These are phyloP conservation scores for Aspergillus panamensis DNA, from an alignment of 495 filamentous ascomycete genomes.

Conservation along the genomic window DNA sequence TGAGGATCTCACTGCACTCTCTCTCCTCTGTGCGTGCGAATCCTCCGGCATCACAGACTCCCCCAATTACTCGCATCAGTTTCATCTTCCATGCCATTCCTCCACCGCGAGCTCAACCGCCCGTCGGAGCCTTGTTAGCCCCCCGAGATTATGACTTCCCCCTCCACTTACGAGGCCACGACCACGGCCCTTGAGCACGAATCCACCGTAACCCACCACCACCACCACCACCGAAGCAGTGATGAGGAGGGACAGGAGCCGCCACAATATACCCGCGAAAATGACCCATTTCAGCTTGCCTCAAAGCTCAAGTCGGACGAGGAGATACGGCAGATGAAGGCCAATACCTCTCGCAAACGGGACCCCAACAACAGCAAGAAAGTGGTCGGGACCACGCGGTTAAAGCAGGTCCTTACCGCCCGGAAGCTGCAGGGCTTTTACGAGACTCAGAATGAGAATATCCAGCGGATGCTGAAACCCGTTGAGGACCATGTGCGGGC, in stretches of 20 bases:
- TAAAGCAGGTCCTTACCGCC: slow-evolving; percentile 30
- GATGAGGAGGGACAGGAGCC: slow-evolving; percentile 66
- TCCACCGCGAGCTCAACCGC: too few relatives aligned
- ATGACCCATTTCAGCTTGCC: slow-evolving; percentile 81
- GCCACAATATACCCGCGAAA: slow-evolving; percentile 54
- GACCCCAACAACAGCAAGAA: slow-evolving; percentile 30
- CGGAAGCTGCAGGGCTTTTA: slow-evolving; percentile 81
- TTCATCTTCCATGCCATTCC: too few relatives aligned
- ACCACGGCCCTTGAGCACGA: slow-evolving; percentile 36
- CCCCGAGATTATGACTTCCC: too few relatives aligned
- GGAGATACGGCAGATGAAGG: slow-evolving; percentile 72
- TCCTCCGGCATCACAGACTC: too few relatives aligned
- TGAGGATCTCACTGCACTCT: too few relatives aligned
- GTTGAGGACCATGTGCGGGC: slow-evolving; percentile 85
- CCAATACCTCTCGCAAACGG: slow-evolving; percentile 79
- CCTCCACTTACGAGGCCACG: slow-evolving; percentile 14
- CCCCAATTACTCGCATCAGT: too few relatives aligned
- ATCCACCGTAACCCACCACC: slow-evolving; percentile 27
- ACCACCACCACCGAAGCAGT: slow-evolving; percentile 29
- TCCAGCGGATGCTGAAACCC: slow-evolving; percentile 84
- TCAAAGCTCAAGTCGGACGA: slow-evolving; percentile 70
- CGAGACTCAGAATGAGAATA: slow-evolving; percentile 86
- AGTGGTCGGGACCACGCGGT: too few relatives aligned
- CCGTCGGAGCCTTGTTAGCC: too few relatives aligned
- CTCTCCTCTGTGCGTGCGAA: too few relatives aligned